Evolutionary conservation across 2,329 filamentous ascomycete species (phyloP).

Genomic region (Zymoseptoria tritici): DNA sequence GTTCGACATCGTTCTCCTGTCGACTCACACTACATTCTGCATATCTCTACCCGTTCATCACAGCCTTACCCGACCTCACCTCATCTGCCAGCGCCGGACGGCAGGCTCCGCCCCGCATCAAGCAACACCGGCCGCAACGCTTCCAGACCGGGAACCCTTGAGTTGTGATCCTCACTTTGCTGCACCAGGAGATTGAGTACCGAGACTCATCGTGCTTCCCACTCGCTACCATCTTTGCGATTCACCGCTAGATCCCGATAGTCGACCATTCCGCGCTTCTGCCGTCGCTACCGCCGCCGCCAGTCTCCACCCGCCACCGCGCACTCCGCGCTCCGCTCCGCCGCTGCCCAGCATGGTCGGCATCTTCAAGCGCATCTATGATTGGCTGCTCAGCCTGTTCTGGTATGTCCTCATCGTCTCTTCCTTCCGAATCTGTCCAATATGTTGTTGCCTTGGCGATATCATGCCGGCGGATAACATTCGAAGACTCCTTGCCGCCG

Average conservation of each 20-base stretch:
- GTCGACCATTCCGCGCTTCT: background rate
- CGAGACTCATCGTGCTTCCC: slow-evolving; percentile 1
- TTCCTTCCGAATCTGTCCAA: slow-evolving; percentile 7
- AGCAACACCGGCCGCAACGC: background rate
- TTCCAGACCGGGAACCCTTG: slow-evolving; percentile 5
- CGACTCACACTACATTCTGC: background rate
- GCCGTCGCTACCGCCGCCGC: background rate
- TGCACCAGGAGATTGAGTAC: background rate
- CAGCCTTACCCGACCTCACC: background rate
- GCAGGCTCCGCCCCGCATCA: slow-evolving; percentile 1
- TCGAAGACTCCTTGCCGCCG: background rate
- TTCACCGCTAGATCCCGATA: slow-evolving; percentile 4
- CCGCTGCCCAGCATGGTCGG: slow-evolving; percentile 62
- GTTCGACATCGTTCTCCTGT: background rate
- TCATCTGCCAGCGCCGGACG: background rate
- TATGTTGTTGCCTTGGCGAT: slow-evolving; percentile 8
- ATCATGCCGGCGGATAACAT: background rate
- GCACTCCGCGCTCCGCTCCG: background rate
- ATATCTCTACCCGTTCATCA: background rate
- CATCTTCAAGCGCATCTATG: slow-evolving; percentile 89
- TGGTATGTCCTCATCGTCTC: slow-evolving; percentile 57
- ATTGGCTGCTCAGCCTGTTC: slow-evolving; percentile 96
- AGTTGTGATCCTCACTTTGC: background rate
- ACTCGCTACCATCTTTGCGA: background rate
- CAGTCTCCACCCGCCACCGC: background rate